Base-by-base conservation (phyloP, 2,329 filamentous ascomycete genomes). In the Fusarium chlamydosporum region DNA sequence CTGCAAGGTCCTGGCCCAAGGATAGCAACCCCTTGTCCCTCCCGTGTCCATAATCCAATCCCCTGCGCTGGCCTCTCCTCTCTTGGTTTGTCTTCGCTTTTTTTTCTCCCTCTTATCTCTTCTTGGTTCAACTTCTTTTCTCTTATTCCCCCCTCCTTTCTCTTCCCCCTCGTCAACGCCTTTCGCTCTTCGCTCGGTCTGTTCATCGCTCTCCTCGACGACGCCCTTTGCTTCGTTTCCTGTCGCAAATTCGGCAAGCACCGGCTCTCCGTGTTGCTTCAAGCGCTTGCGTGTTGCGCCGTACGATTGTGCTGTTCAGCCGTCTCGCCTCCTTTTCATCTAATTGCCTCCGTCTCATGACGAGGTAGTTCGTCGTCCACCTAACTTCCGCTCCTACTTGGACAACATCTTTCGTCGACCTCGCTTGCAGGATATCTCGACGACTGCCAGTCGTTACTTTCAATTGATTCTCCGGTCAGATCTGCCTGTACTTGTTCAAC, bases 371-470 rank as follows among this genome's bases (percentile, higher is more conserved):
- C 54, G 46, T 62, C 34, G 50, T 40, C 60, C 60, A 35, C 67
- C 52, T 46, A 61, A 56, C 47, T 68, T 45, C 54, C 61, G 56
- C 63, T 72, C 61, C 61, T 67, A 53, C 48, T 60, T 62, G 64
- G 64, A 68, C 40, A 65, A 52, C 52, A 68, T 71, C 72, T 74
- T 74, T 74, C 72, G 72, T 74, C 72, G 72, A 62, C 68, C 65
- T 63, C 60, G 64, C 71, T 65, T 53, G 15, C 27, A 62, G 72
- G 68, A 69, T 66, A 70, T 72, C 58, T 74, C 72, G 72, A 69
- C 72, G 72, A 73, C 68, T 74, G 70, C 70, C 72, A 74, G 72
- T 74, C 72, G 72, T 73, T 74, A 73, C 72, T 73, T 72, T 61
- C 53, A 70, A 70, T 66, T 73, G 56, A 67, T 72, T 62, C 50